A percentile compares a stretch with the other conserved stretches of the same genome.
phyloP scores from a whole-genome alignment of 345 rosid species.

The Corymbia maculata region DNA sequence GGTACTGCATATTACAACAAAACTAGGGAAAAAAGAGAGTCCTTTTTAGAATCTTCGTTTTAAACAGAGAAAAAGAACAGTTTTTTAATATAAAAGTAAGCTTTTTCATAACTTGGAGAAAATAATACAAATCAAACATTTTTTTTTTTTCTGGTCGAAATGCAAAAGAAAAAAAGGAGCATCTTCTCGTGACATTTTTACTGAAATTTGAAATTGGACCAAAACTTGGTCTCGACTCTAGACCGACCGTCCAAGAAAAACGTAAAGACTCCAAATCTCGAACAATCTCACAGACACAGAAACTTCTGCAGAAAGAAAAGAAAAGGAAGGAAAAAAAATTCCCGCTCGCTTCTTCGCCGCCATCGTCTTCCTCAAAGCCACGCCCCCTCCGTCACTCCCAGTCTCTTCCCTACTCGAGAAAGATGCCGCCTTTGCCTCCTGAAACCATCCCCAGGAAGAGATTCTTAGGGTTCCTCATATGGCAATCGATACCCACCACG shows the following conservation, averaged over 20 bases:
- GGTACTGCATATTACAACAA: neutral
- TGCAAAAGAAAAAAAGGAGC: no score
- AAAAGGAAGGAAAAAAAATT: neutral
- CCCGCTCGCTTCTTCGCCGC: neutral
- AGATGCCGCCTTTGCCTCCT: constrained; percentile 10
- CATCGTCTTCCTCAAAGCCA: neutral
- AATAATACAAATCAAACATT: neutral
- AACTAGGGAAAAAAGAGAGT: neutral
- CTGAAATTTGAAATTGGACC: neutral
- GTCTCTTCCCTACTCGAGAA: neutral
- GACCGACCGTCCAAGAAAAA: neutral
- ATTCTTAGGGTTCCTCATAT: constrained; percentile 50
- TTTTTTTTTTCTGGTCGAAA: no score
- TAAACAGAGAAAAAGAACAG: neutral
- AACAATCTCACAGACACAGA: neutral
- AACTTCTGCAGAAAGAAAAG: neutral
- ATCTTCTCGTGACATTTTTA: neutral
- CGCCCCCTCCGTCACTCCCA: neutral
- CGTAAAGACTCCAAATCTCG: neutral
- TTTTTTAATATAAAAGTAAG: neutral
- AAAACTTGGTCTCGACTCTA: neutral
- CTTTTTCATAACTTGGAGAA: neutral
- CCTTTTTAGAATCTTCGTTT: neutral
- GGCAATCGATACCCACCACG: constrained; percentile 60
- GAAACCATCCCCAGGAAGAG: constrained; percentile 39